Base-by-base conservation (phyloP, 2,329 filamentous ascomycete genomes). In the Xylariaceae sp. region DNA sequence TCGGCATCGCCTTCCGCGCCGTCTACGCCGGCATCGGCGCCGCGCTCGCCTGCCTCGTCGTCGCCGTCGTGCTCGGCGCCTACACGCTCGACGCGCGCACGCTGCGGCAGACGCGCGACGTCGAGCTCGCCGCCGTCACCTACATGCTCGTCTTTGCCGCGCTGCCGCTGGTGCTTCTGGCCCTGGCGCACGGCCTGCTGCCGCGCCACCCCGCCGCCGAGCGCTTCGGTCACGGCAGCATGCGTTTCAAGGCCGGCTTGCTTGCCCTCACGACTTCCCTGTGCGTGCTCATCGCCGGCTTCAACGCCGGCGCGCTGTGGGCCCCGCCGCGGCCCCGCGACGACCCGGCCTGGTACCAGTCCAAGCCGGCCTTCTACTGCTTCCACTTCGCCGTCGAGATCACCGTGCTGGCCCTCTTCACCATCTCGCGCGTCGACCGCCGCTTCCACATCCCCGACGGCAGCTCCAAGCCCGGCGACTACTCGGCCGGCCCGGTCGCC, bases 321-420 rank as follows among this genome's bases (percentile, higher is more conserved):
- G 46, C 49, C 28, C 33, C 52, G 4, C 47, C 49, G 7, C 43
- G 43, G 4, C 47, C 40, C 1, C 28, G 40, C 7, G 36, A 26
- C 5, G 14, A 51, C 15, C 51, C 50, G 4, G 45, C 54, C 8
- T 45, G 59, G 40, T 61, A 53, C 16, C 46, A 55, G 22, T 44
- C 49, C 33, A 57, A 52, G 25, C 38, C 50, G 2, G 51, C 51
- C 1, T 59, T 63, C 33, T 63, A 63, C 39, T 43, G 50, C 14
- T 60, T 59, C 22, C 43, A 48, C 22, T 63, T 60, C 35, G 37
- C 46, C 5, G 42, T 60, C 4, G 59, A 61, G 34, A 40, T 55
- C 18, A 11, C 46, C 4, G 45, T 51, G 3, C 26, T 55, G 14
- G 33, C 29, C 10, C 31, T 51, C 13, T 32, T 51, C 15, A 45